Evolutionary conservation across 331 rosid genomes (phyloP), one percentile per base, ranked within the genome.

Genomic region (Pyracantha coccinea): DNA sequence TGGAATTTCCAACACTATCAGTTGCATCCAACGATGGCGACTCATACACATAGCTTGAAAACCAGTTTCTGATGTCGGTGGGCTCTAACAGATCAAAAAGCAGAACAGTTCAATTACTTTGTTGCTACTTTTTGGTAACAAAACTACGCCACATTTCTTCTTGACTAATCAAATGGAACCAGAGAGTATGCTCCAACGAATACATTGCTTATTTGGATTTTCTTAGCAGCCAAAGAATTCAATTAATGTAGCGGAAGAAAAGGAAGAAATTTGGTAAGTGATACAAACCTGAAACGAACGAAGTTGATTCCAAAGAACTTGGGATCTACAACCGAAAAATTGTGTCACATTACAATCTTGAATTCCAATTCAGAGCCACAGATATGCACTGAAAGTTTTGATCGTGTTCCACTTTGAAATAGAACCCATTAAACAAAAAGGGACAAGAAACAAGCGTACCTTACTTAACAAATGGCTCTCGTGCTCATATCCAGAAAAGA

Each of bases 11-110:
- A 25, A 80, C 62, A 71, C 71, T 78, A 71, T 83, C 79, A 24
- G 44, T 76, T 8, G 85, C 59, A 41, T 79, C 83, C 45, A 77
- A 59, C 15, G 31, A 44, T 31, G 85, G 88, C 69, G 97, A 90
- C 57, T 90, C 97, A 2, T 92, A 90, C 25, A 4, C 85, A 60
- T 91, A 91, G 87, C 93, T 94, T 3, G 85, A 75, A 68, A 83
- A 88, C 98, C 96, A 91, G 83, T 87, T 87, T 82, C 84, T 78
- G 81, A 93, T 71, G 71, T 93, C 88, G 31, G 83, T 79, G 59
- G 89, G 97, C 85, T 90, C 99, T 94, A 80, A 60, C 38, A 68
- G 20, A 79, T 20, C 0, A 28, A 54, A 23, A 24, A 67, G 32
- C 74, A 61, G 31, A 58, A 23, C 20, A 50, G 75, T 61, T 38